Base-by-base conservation (phyloP, 2,329 filamentous ascomycete genomes). In the Ophiosphaerella korrae region DNA sequence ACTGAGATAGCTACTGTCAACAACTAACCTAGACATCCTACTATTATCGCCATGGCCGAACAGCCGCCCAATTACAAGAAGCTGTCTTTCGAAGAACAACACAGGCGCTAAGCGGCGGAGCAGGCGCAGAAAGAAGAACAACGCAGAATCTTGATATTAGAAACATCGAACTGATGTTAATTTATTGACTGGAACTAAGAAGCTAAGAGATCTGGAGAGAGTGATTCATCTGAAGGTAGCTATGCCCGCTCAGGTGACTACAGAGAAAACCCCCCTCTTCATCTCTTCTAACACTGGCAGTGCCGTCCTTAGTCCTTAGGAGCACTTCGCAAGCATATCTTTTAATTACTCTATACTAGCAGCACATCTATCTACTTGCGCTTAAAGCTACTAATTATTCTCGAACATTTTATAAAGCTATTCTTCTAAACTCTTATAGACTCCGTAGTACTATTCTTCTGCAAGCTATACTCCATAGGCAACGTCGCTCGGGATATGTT, bases 321-420 rank as follows among this genome's bases (percentile, higher is more conserved):
- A 36, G 34, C 34, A 36, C 16, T 18, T 36, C 13, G 34, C 34
- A 36, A 36, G 34, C 34, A 36, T 36, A 6, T n/a, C 34, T 36
- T 36, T 36, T 5, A 36, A 36, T 3, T 36, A 29, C 5, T 29
- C 26, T 29, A 5, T 29, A 29, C 7, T 29, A 29, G 26, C 26
- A 29, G 26, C 26, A 36, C 7, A 9, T 36, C 34, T 36, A n/a
- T 36, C 34, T 18, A 36, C 34, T 7, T 36, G 34, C 7, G 3
- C 34, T 14, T 36, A 6, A 36, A 36, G 34, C 34, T 36, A 6
- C 34, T 36, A 6, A 36, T 36, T 36, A 36, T 18, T 49, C 51
- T 53, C 33, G 34, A 36, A 36, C 41, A 53, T 34, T 42, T 41
- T 35, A 47, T 38, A 42, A 42, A 51, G 44, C 47, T 53, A 32